Base-by-base conservation (phyloP, 2,329 filamentous ascomycete species). In the Sporothrix curviconia region DNA sequence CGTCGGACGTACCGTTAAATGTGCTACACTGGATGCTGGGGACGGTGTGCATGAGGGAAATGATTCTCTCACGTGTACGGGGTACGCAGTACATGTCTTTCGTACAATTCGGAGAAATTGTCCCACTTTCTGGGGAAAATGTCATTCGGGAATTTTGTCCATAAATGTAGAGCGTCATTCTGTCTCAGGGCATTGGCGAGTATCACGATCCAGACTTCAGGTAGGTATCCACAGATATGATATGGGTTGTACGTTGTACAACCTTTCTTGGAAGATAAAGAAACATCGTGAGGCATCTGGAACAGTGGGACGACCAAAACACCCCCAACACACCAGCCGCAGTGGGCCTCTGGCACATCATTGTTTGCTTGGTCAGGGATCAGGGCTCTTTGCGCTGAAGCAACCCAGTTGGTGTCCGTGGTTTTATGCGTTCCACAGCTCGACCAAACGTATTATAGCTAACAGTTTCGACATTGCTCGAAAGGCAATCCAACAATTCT, bases 311-410 rank as follows among this genome's bases (percentile, higher is more conserved):
- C n/a, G n/a, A n/a, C n/a, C n/a, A n/a, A n/a, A n/a, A n/a, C n/a
- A n/a, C n/a, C n/a, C n/a, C 28, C 30, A 37, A 9, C 30, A 7
- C 34, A 7, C 32, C 46, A 50, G 32, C 32, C 47, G 47, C 19
- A n/a, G 47, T 37, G 47, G 47, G 32, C 47, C 47, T 50, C n/a
- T n/a, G n/a, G 49, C 34, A 40, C 49, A 51, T 30, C 32, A 39
- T 34, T 51, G 15, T 19, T 17, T 40, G 47, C 47, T n/a, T 32
- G 12, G 47, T 51, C 34, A 51, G 34, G 34, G 34, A 39, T 51
- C 49, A 51, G 34, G 49, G 49, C 32, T 39, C 34, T 39, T 39
- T 11, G 32, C 47, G 37, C 34, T 51, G 49, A 51, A 28, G 49
- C 49, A 51, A 12, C 24, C 8, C 19, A 17, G 47, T 34, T 50